These are phyloP conservation scores for Backusella circina DNA, from an alignment of 192 early-diverging fungal species.

Conservation along the genomic window DNA sequence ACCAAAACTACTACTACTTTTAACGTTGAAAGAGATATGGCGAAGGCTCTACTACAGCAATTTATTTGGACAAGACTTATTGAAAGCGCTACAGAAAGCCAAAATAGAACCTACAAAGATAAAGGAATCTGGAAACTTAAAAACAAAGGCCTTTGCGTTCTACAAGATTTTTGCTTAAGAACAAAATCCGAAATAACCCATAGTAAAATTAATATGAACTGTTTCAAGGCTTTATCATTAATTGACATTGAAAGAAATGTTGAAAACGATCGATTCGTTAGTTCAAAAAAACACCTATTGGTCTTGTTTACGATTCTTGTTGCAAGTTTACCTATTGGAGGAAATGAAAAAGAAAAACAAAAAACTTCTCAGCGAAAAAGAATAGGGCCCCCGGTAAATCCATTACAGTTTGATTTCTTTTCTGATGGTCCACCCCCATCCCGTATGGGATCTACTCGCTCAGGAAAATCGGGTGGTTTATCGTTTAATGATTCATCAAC, in stretches of 20 bases:
- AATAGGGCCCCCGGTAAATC: background rate
- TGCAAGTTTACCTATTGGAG: conserved; percentile 36
- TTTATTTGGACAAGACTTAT: conserved; percentile 51
- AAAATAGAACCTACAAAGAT: conserved; percentile 29
- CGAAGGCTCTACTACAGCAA: conserved; percentile 47
- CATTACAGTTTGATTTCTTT: background rate
- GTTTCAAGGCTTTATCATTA: conserved; percentile 14
- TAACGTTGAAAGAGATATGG: conserved; percentile 52
- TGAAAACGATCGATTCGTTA: conserved; percentile 43
- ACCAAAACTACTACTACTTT: conserved; percentile 53
- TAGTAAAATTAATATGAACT: background rate
- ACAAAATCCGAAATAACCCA: conserved; percentile 6
- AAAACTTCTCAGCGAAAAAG: background rate
- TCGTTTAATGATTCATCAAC: background rate
- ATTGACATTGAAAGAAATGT: conserved; percentile 36
- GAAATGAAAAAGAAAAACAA: background rate
- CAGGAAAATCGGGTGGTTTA: background rate
- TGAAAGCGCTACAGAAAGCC: conserved; percentile 39
- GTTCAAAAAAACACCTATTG: conserved; percentile 31
- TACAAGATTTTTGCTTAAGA: conserved; percentile 25
- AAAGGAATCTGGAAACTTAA: conserved; percentile 45
- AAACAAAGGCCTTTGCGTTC: conserved; percentile 43
- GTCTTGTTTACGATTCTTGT: conserved; percentile 41
- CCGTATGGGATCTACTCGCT: background rate
- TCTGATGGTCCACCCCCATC: background rate